Percentiles rank a stretch among this genome's conserved stretches.
phyloP scores from a whole-genome alignment of 1,139 yeast species.

The Zygosaccharomyces pseudobailii region DNA sequence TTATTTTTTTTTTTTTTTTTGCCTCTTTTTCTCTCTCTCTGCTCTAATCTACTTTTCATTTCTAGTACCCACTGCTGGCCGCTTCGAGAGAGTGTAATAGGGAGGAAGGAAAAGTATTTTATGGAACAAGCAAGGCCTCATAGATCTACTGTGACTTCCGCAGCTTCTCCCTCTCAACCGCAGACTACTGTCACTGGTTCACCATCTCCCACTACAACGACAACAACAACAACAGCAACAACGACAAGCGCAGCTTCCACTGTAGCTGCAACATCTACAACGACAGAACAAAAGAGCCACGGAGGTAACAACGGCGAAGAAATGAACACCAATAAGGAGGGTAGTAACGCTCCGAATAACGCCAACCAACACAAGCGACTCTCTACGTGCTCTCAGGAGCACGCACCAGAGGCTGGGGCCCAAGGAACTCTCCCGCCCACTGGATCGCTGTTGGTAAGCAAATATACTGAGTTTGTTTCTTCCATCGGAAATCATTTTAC shows the following conservation, averaged over 20 bases:
- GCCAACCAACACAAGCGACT: background rate
- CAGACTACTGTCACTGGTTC: constrained; percentile 3
- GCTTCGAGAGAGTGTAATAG: background rate
- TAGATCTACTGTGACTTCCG: constrained; percentile 7
- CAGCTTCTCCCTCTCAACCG: constrained; percentile 9
- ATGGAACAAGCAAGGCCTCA: constrained; percentile 15
- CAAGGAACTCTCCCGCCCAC: constrained; percentile 1
- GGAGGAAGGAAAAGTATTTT: background rate
- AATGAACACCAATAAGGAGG: constrained; percentile 4
- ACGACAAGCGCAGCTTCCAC: background rate
- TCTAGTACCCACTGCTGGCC: background rate
- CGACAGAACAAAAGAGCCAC: background rate
- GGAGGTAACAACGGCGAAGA: background rate
- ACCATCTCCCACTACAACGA: constrained; percentile 1
- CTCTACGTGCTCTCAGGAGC: constrained; percentile 2
- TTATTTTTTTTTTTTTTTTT: background rate
- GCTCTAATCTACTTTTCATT: background rate
- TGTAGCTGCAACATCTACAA: constrained; percentile 3
- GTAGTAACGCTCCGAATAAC: background rate
- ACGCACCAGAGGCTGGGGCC: background rate
- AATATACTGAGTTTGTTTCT: constrained; percentile 10
- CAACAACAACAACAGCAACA: constrained; percentile 5
- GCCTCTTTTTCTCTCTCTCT: background rate
- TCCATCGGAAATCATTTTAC: constrained; percentile 6
- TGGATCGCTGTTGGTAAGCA: constrained; percentile 8